Conservation (phyloP, 768 basidiomycete genomes). For the Boletus reticuloceps region DNA sequence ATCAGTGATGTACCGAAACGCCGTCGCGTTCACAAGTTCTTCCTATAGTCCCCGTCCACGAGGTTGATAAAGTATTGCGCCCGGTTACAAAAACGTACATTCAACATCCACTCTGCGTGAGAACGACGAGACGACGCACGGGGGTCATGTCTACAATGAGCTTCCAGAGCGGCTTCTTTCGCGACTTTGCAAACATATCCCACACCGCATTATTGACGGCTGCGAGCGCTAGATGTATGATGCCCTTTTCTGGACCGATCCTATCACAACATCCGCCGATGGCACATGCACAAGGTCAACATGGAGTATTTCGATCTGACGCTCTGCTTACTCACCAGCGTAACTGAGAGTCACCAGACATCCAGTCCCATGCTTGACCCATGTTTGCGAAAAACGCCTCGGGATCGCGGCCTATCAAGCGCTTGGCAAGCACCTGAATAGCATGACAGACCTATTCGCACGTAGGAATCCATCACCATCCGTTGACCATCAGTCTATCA, state of each 20-base stretch:
- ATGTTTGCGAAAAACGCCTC: constrained; percentile 84
- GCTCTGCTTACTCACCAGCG: constrained; percentile 62
- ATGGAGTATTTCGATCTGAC: neutral
- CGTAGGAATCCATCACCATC: neutral
- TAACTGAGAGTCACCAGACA: constrained; percentile 82
- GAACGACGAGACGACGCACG: constrained; percentile 32
- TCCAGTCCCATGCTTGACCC: constrained; percentile 84
- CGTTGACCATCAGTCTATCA: neutral
- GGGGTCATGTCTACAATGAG: constrained; percentile 86
- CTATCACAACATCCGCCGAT: constrained; percentile 31
- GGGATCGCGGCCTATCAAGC: constrained; percentile 78
- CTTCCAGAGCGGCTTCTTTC: constrained; percentile 90
- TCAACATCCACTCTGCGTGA: constrained; percentile 3
- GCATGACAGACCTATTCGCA: constrained; percentile 63
- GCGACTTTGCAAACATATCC: constrained; percentile 82
- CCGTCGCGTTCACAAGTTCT: constrained; percentile 67
- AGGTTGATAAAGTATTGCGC: neutral
- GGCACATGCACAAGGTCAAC: neutral
- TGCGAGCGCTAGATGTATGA: constrained; percentile 84
- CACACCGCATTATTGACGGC: constrained; percentile 89
- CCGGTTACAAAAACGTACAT: neutral
- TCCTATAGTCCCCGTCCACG: constrained; percentile 42
- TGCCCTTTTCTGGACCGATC: constrained; percentile 92
- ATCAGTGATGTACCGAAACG: constrained; percentile 91
- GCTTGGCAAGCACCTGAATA: constrained; percentile 72